Conservation (phyloP, 2,329 filamentous ascomycete genomes). For the Neofusicoccum kwambonambiense region DNA sequence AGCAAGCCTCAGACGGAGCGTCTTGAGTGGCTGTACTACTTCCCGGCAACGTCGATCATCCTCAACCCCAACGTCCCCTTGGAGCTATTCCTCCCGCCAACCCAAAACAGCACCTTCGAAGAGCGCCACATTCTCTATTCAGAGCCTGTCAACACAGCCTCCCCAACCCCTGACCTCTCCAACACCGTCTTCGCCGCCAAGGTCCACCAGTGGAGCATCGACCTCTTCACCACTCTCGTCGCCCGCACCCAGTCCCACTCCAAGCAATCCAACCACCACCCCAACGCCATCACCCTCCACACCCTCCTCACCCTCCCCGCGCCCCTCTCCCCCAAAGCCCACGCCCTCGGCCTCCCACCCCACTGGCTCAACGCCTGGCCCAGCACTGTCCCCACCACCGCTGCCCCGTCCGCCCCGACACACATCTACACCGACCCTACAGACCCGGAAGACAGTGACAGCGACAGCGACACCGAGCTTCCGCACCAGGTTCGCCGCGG, state of each 20-base stretch:
- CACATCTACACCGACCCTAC: neutral
- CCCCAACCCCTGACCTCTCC: neutral
- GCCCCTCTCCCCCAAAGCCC: neutral
- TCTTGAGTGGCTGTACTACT: slow-evolving; percentile 2
- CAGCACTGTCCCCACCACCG: neutral
- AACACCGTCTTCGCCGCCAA: neutral
- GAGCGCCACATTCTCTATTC: neutral
- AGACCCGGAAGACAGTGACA: neutral
- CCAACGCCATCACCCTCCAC: neutral
- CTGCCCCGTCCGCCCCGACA: neutral
- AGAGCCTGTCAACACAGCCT: neutral
- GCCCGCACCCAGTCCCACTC: neutral
- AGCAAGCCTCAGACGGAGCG: neutral
- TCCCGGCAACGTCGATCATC: neutral
- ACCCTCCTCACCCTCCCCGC: neutral
- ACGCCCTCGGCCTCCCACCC: neutral
- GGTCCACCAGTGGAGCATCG: neutral
- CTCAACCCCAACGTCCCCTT: slow-evolving; percentile 5
- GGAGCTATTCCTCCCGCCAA: slow-evolving; percentile 6
- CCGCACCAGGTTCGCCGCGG: neutral
- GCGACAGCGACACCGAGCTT: neutral
- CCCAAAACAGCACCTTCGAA: neutral
- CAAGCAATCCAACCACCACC: neutral
- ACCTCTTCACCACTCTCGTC: slow-evolving; percentile 10
- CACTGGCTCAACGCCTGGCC: slow-evolving; percentile 7